Conservation (phyloP, 1,284 basidiomycete species). For the Apiotrichum akiyoshidainum region DNA sequence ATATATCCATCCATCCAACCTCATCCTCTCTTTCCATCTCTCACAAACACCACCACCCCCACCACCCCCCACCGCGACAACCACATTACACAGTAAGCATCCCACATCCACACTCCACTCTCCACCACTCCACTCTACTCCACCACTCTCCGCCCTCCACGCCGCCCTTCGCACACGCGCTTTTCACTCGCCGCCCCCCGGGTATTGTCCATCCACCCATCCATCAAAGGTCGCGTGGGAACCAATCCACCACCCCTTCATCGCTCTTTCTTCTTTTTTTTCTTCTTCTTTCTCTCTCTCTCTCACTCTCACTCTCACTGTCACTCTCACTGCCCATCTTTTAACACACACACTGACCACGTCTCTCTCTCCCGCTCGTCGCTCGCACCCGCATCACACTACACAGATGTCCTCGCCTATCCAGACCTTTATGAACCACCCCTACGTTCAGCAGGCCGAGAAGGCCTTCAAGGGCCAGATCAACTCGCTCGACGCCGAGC, state of each 20-base stretch:
- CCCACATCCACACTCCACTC: background rate
- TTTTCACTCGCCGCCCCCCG: too few relatives aligned
- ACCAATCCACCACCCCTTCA: background rate
- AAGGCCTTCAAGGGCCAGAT: conserved; percentile 72
- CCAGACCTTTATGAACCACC: conserved; percentile 67
- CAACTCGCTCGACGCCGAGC: conserved; percentile 90
- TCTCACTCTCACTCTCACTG: background rate
- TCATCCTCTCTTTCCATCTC: background rate
- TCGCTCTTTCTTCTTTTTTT: too few relatives aligned
- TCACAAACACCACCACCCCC: too few relatives aligned
- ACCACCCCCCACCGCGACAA: too few relatives aligned
- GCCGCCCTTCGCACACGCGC: too few relatives aligned
- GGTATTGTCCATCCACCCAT: background rate
- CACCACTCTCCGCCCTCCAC: too few relatives aligned
- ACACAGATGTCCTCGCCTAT: conserved; percentile 41
- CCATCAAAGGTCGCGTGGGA: background rate
- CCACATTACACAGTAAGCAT: background rate
- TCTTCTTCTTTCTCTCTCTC: too few relatives aligned
- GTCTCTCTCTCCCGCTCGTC: background rate
- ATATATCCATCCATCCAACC: too few relatives aligned
- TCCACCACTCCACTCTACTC: too few relatives aligned
- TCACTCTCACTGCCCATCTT: background rate
- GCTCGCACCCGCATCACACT: background rate
- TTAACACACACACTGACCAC: conserved; percentile 1
- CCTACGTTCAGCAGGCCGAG: conserved; percentile 72